These are phyloP conservation scores for Naumovozyma dairenensis DNA, from an alignment of 805 yeast genomes.

Conservation along the genomic window DNA sequence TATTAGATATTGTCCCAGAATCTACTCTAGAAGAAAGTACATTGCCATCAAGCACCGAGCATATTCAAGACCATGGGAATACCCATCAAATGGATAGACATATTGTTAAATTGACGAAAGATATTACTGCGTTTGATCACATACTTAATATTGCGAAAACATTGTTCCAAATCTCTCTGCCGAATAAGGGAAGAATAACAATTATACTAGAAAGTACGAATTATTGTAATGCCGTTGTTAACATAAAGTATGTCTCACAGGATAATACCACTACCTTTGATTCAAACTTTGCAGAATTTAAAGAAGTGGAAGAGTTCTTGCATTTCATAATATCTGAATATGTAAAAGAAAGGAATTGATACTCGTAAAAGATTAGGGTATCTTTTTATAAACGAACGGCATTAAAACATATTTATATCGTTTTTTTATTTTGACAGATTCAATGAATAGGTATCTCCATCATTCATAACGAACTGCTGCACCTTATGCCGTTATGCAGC, in stretches of 20 bases:
- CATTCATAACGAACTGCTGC: too few relatives aligned
- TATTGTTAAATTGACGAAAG: conserved; percentile 17
- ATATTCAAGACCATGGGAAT: not conserved
- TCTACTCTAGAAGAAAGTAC: conserved; percentile 4
- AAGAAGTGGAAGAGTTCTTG: conserved; percentile 28
- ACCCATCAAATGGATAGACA: conserved; percentile 11
- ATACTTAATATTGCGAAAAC: conserved; percentile 18
- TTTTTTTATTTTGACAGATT: too few relatives aligned
- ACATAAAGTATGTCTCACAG: conserved; percentile 12
- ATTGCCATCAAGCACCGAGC: not conserved
- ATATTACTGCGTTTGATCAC: conserved; percentile 17
- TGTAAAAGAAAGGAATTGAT: conserved; percentile 8
- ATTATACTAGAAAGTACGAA: conserved; percentile 22
- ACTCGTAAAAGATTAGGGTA: too few relatives aligned
- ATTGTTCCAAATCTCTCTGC: conserved; percentile 10
- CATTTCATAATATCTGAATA: conserved; percentile 26
- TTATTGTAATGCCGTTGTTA: conserved; percentile 25
- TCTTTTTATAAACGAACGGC: too few relatives aligned
- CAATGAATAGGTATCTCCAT: too few relatives aligned
- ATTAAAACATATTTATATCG: too few relatives aligned
- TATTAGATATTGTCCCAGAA: conserved; percentile 16
- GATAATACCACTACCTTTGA: conserved; percentile 11
- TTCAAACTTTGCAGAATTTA: conserved; percentile 25
- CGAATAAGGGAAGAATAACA: conserved; percentile 9
- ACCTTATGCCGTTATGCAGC: too few relatives aligned